These are phyloP conservation scores for Inosperma sp. DNA, from an alignment of 768 basidiomycete genomes.

Conservation along the genomic window DNA sequence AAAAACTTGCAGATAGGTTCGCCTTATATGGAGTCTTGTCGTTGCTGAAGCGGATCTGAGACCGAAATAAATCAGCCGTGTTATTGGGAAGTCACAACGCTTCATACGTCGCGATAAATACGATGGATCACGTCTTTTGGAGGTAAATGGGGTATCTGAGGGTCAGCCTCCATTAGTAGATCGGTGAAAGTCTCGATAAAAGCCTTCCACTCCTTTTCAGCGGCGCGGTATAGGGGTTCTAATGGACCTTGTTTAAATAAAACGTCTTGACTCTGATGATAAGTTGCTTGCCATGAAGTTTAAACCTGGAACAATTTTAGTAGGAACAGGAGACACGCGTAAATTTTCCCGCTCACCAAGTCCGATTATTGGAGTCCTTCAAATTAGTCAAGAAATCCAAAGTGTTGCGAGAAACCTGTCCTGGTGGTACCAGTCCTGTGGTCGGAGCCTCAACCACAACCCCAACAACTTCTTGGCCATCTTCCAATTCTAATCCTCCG, in stretches of 20 bases:
- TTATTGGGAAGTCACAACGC: background rate
- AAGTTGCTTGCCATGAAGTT: conserved; percentile 55
- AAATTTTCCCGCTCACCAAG: conserved; percentile 48
- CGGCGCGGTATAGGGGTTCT: conserved; percentile 77
- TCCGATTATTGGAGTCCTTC: conserved; percentile 72
- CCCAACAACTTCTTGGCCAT: conserved; percentile 71
- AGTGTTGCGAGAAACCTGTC: conserved; percentile 82
- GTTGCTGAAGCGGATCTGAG: conserved; percentile 81
- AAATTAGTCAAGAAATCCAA: conserved; percentile 71
- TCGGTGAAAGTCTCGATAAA: conserved; percentile 74
- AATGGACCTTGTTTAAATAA: background rate
- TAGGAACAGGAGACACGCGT: background rate
- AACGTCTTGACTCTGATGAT: background rate
- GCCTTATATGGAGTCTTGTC: conserved; percentile 96
- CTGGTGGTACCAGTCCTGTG: conserved; percentile 80
- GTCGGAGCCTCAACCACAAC: conserved; percentile 76
- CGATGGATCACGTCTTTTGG: conserved; percentile 89
- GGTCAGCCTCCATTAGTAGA: conserved; percentile 65
- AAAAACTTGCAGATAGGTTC: conserved; percentile 76
- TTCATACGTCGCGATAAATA: conserved; percentile 79
- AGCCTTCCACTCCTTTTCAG: conserved; percentile 85
- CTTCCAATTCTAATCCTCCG: conserved; percentile 45
- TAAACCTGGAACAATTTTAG: conserved; percentile 57
- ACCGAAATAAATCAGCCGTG: background rate
- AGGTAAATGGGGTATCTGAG: conserved; percentile 82